Conservation (phyloP, 2,329 filamentous ascomycete species). For the Sclerotinia trifoliorum region DNA sequence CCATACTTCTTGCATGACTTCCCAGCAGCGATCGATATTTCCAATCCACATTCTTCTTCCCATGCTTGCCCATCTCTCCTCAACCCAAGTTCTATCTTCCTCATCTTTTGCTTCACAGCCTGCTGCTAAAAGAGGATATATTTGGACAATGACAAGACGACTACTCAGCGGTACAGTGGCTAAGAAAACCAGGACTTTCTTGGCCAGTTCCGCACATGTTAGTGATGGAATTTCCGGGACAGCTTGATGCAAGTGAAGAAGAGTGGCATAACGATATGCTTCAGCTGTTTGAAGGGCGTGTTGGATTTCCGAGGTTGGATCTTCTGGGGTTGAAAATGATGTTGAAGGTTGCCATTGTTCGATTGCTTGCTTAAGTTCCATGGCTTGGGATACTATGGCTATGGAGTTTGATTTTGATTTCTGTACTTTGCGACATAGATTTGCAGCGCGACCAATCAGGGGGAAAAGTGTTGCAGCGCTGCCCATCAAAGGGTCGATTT, state of each 20-base stretch:
- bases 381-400: slow-evolving; percentile 59
- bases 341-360: slow-evolving; percentile 55
- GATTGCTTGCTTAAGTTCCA: slow-evolving; percentile 58
- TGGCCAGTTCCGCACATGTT: slow-evolving; percentile 56
- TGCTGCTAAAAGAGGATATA: slow-evolving; percentile 66
- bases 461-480: slow-evolving; percentile 67
- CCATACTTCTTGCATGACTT: slow-evolving; percentile 68
- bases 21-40: slow-evolving; percentile 63
- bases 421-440: slow-evolving; percentile 62
- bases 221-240: slow-evolving; percentile 66
- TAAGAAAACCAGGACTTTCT: slow-evolving; percentile 59
- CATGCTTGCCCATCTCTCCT: slow-evolving; percentile 61
- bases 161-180: slow-evolving; percentile 62
- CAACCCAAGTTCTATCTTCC: slow-evolving; percentile 64
- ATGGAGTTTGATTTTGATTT: slow-evolving; percentile 53
- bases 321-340: slow-evolving; percentile 60
- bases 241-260: slow-evolving; percentile 66
- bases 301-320: slow-evolving; percentile 59
- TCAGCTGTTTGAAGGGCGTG: slow-evolving; percentile 66
- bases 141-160: slow-evolving; percentile 65
- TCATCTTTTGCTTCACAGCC: slow-evolving; percentile 60
- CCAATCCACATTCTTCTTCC: slow-evolving; percentile 62
- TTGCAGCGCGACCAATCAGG: slow-evolving; percentile 63
- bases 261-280: slow-evolving; percentile 65
- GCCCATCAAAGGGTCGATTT: slow-evolving; percentile 71